Conservation (phyloP, 345 rosid genomes). For the Sapria himalayana region DNA sequence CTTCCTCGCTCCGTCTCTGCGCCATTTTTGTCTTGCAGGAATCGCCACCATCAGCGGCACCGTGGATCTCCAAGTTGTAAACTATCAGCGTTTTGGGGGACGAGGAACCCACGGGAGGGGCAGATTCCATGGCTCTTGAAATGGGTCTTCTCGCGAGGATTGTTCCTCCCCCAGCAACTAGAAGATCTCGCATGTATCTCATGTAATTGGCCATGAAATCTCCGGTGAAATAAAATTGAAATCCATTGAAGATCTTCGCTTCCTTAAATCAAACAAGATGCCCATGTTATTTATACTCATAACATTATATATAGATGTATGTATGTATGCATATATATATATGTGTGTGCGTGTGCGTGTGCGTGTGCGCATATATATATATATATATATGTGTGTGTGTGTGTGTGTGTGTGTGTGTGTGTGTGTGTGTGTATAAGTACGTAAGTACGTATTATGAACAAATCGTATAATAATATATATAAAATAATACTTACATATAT, state of each 20-base stretch:
- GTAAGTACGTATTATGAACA: too few species aligned
- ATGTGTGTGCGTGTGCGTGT: too few species aligned
- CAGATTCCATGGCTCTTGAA: slow-evolving; percentile 11
- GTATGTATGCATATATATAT: too few species aligned
- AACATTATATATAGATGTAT: too few species aligned
- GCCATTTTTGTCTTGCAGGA: slow-evolving; percentile 21
- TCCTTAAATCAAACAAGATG: too few species aligned
- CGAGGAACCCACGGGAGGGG: slow-evolving; percentile 5
- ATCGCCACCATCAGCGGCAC: slow-evolving; percentile 19
- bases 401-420: too few species aligned
- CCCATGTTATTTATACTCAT: too few species aligned
- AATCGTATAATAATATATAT: too few species aligned
- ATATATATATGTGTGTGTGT: too few species aligned
- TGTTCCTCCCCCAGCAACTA: slow-evolving; percentile 56
- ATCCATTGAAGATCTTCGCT: slow-evolving; percentile 19
- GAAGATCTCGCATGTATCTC: slow-evolving; percentile 59
- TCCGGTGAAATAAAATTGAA: slow-evolving; percentile 43
- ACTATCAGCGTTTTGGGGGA: slow-evolving; percentile 27
- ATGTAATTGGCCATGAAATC: slow-evolving; percentile 53
- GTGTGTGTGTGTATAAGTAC: too few species aligned
- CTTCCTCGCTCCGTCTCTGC: slow-evolving; percentile 22
- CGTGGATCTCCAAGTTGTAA: slow-evolving; percentile 48
- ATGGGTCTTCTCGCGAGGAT: slow-evolving; percentile 51
- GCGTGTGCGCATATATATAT: too few species aligned
- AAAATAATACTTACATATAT: too few species aligned